phyloP scores from a whole-genome alignment of 2,329 filamentous ascomycete species.

The Apiospora hydei region DNA sequence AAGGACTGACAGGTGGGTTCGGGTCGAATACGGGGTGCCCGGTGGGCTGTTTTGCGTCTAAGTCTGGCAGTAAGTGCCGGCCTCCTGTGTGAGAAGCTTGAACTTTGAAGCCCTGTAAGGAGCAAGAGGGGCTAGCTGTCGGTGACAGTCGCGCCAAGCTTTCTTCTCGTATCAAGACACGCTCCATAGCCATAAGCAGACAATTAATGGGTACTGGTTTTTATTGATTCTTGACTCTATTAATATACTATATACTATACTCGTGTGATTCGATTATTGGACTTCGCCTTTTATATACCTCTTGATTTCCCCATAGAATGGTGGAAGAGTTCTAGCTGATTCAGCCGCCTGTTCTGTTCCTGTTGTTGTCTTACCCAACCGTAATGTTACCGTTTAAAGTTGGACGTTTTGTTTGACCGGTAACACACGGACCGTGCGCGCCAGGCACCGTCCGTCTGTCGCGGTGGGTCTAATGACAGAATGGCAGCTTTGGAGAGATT shows the following conservation, averaged over 20 bases:
- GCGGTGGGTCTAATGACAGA: constrained; percentile 10
- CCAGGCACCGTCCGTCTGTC: background rate
- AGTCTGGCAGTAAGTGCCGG: background rate
- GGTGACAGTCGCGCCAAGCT: background rate
- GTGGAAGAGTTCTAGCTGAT: background rate
- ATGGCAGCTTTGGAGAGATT: constrained; percentile 17
- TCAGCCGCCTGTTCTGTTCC: background rate
- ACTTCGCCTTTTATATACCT: background rate
- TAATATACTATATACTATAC: background rate
- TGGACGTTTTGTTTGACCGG: background rate
- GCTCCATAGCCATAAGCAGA: background rate
- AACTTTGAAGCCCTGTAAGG: background rate
- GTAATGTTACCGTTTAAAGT: background rate
- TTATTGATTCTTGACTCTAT: background rate
- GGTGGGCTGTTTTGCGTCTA: background rate
- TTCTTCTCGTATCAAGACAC: background rate
- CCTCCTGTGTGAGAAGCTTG: constrained; percentile 5
- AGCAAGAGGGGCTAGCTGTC: background rate
- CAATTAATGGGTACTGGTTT: background rate
- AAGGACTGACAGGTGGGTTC: background rate
- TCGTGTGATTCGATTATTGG: background rate
- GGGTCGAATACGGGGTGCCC: background rate
- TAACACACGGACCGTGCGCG: background rate
- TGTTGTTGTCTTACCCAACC: background rate
- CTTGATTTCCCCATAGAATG: background rate